phyloP scores from a whole-genome alignment of 768 basidiomycete genomes.

The Suillus subalutaceus region DNA sequence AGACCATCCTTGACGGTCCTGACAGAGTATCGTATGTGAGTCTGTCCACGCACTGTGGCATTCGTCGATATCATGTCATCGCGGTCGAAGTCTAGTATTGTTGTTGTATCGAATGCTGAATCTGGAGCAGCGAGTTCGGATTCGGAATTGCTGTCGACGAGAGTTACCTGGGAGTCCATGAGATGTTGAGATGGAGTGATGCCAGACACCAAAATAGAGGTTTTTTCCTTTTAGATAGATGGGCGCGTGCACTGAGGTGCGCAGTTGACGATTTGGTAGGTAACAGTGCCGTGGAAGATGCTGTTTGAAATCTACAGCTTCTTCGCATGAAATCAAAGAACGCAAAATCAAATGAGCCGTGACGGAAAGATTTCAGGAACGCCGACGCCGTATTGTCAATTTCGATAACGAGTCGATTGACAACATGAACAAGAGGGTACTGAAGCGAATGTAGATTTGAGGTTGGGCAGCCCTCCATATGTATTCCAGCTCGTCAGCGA shows the following conservation, averaged over 20 bases:
- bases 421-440: background rate
- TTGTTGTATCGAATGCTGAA: background rate
- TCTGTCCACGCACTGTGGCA: slow-evolving; percentile 6
- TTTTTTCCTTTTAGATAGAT: background rate
- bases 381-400: background rate
- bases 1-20: background rate
- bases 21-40: slow-evolving; percentile 3
- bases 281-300: background rate
- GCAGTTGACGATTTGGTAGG: background rate
- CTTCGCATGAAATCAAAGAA: background rate
- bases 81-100: slow-evolving; percentile 7
- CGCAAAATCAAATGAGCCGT: background rate
- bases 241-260: too few relatives aligned
- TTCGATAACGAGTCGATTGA: background rate
- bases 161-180: slow-evolving; percentile 2
- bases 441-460: background rate
- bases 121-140: background rate
- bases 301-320: background rate
- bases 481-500: background rate
- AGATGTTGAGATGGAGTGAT: background rate
- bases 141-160: background rate
- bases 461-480: background rate
- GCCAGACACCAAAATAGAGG: background rate
- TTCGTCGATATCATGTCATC: slow-evolving; percentile 8
- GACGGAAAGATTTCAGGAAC: background rate